Evolutionary conservation across 2,329 filamentous ascomycete species (phyloP), one percentile per base, ranked within the genome.

Genomic region (Gaeumannomyces sp.): DNA sequence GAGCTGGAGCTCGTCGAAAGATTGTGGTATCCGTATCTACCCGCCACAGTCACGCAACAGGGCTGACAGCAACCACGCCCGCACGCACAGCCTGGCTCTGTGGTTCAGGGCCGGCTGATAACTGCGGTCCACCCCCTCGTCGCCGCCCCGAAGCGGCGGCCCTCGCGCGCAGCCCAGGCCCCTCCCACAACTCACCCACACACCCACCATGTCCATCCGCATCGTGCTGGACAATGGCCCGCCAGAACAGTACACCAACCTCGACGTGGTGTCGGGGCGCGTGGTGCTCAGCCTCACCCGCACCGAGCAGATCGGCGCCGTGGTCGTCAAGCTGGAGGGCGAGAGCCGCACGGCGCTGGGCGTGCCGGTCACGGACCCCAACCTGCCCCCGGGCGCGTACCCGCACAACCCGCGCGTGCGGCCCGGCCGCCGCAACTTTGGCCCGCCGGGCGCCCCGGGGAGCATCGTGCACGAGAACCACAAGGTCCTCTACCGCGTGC

Each of bases 321-420:
- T 95, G 68, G 81, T 92, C 53, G 90, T 94, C 72, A 95, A 95
- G 79, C 85, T 95, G 38, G 91, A 95, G 73, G 91, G 91, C 69
- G 90, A 95, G 77, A 87, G 87, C 61, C 83, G 83, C 67, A 93
- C 90, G 6, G 83, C 89, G 59, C 77, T 92, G 22, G 74, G 79
- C 76, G 73, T 84, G 67, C 77, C 85, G 70, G 69, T 72, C 70
- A 66, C 78, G 72, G 74, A 80, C 38, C 65, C 71, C 13, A 61
- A 53, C 5, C 64, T 75, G 61, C 70, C 72, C 70, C 68, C 71
- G 72, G 67, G 78, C 74, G 74, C 79, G 72, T 73, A 77, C 29
- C 70, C 78, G 76, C 59, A 27, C 28, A 50, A 25, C 60, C 53
- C 31, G 25, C 38, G 74, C 76, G 72, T 67, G 78, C 76, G 69